phyloP scores from a whole-genome alignment of 148 eudicot species.

The Silene uniflora region DNA sequence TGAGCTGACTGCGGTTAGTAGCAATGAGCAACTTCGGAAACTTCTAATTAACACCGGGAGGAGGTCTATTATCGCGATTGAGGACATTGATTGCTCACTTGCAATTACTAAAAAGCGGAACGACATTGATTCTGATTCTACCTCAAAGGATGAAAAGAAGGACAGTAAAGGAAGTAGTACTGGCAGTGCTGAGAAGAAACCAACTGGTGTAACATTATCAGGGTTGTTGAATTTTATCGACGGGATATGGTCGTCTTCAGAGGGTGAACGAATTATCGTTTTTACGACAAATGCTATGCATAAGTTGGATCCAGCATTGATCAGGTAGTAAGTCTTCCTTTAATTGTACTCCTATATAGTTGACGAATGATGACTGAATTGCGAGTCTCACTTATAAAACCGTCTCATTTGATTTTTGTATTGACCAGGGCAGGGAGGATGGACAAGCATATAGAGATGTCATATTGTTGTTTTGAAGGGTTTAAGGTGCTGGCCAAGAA shows the following conservation, averaged over 20 bases:
- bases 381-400: not conserved
- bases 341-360: no score
- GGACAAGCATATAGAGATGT: constrained; percentile 25
- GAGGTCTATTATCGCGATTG: constrained; percentile 11
- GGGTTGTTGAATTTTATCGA: constrained; percentile 19
- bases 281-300: constrained; percentile 28
- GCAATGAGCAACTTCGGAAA: constrained; percentile 6
- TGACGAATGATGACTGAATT: no score
- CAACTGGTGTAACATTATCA: constrained; percentile 11
- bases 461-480: constrained; percentile 19
- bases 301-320: constrained; percentile 29
- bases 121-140: not conserved
- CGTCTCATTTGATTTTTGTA: constrained; percentile 1
- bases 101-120: not conserved
- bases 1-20: not conserved
- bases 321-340: not conserved
- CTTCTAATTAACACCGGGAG: constrained; percentile 5
- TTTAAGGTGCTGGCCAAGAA: constrained; percentile 22
- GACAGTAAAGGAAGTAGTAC: not conserved
- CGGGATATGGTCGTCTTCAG: constrained; percentile 31
- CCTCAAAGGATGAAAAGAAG: not conserved
- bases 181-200: not conserved
- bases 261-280: constrained; percentile 28
- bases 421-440: constrained; percentile 22
- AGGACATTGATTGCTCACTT: constrained; percentile 21